Evolutionary conservation across 192 early-diverging fungal species (phyloP).

Genomic region (Coemansia sp.): DNA sequence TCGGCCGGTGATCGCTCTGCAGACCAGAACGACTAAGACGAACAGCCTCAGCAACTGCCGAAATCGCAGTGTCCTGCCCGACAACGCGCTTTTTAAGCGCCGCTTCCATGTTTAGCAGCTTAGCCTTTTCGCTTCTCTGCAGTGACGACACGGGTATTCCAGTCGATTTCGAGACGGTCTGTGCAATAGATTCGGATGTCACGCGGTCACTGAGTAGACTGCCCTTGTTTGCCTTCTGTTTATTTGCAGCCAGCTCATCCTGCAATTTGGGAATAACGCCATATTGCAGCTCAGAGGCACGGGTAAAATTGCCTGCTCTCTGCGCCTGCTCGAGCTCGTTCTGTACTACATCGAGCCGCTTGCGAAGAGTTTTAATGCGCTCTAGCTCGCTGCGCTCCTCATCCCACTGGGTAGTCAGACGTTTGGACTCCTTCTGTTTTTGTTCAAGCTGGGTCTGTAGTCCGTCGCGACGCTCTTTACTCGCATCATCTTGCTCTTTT

Average conservation of each 20-base stretch:
- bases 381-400: constrained; percentile 68
- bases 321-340: constrained; percentile 74
- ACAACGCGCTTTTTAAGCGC: constrained; percentile 58
- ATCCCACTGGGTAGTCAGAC: constrained; percentile 62
- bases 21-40: constrained; percentile 75
- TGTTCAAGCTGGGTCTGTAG: constrained; percentile 59
- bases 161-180: constrained; percentile 69
- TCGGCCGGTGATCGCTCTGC: constrained; percentile 66
- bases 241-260: constrained; percentile 59
- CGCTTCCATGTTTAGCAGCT: constrained; percentile 71
- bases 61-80: constrained; percentile 71
- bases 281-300: constrained; percentile 75
- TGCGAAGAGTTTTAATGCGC: constrained; percentile 65
- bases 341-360: constrained; percentile 68
- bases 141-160: constrained; percentile 78
- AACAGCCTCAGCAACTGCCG: constrained; percentile 68
- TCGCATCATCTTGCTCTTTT: constrained; percentile 72
- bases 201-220: constrained; percentile 76
- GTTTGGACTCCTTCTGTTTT: constrained; percentile 60
- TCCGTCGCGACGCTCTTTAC: constrained; percentile 60
- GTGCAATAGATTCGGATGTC: constrained; percentile 73
- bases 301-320: constrained; percentile 66
- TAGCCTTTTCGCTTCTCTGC: constrained; percentile 66
- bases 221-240: constrained; percentile 46
- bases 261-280: constrained; percentile 74